Evolutionary conservation across 1,139 yeast species (phyloP).

Genomic region (Wickerhamomyces sp.): DNA sequence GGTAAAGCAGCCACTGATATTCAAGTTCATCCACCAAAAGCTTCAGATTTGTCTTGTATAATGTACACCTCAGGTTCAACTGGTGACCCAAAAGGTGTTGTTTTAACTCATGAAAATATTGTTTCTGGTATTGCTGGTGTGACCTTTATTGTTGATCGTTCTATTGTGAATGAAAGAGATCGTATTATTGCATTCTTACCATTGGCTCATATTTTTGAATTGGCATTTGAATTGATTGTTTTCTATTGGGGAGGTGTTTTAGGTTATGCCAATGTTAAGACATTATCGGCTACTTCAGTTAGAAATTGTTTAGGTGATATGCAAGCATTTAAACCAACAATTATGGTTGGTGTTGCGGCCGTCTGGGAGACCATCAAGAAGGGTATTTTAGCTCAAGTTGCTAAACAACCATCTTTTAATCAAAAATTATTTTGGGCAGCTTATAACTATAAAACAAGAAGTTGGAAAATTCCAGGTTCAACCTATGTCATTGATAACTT

Average conservation of each 20-base stretch:
- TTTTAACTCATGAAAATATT: slow-evolving; percentile 70
- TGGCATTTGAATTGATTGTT: slow-evolving; percentile 73
- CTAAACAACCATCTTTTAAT: slow-evolving; percentile 56
- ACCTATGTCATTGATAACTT: slow-evolving; percentile 55
- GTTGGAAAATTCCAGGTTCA: slow-evolving; percentile 71
- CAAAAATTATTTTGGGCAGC: slow-evolving; percentile 92
- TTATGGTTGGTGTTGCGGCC: slow-evolving; percentile 98
- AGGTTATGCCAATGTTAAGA: slow-evolving; percentile 93
- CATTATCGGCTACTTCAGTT: slow-evolving; percentile 77
- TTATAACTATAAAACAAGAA: slow-evolving; percentile 60
- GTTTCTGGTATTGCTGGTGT: slow-evolving; percentile 86
- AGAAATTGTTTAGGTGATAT: slow-evolving; percentile 87
- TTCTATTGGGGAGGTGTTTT: slow-evolving; percentile 88
- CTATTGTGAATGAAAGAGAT: slow-evolving; percentile 49
- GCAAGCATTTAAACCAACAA: slow-evolving; percentile 80
- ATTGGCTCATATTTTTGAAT: slow-evolving; percentile 92
- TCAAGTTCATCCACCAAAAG: slow-evolving; percentile 47
- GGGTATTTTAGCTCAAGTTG: slow-evolving; percentile 78
- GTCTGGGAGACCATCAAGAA: slow-evolving; percentile 97
- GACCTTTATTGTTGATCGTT: slow-evolving; percentile 54
- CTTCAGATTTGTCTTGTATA: slow-evolving; percentile 81
- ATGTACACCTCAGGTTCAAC: slow-evolving; percentile 99
- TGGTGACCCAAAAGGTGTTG: slow-evolving; percentile 97
- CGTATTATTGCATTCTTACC: slow-evolving; percentile 87
- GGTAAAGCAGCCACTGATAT: slow-evolving; percentile 48